phyloP scores from a whole-genome alignment of 1,139 yeast genomes.

The Hyphopichia pseudoburtonii region DNA sequence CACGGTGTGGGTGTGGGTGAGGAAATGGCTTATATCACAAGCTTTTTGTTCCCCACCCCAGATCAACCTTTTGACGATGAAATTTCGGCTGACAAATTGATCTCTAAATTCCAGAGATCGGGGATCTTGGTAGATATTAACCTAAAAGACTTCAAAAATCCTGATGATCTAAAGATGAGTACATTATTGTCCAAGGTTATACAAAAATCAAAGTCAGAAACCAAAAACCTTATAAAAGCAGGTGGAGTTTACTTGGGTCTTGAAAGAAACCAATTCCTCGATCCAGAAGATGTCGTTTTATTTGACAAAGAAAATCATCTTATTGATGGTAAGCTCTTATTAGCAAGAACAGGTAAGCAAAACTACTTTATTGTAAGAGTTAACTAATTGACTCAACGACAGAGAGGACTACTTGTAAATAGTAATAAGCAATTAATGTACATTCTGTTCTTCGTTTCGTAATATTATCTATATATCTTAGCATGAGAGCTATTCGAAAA shows the following conservation, averaged over 20 bases:
- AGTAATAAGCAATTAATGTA: neutral
- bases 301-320: constrained; percentile 47
- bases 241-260: constrained; percentile 77
- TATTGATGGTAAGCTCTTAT: constrained; percentile 59
- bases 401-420: neutral
- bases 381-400: too few species aligned
- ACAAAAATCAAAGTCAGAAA: constrained; percentile 50
- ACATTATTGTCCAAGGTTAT: constrained; percentile 36
- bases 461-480: neutral
- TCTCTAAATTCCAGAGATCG: constrained; percentile 61
- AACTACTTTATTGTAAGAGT: constrained; percentile 57
- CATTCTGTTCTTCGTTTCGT: neutral
- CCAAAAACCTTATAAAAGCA: constrained; percentile 59
- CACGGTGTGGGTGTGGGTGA: constrained; percentile 81
- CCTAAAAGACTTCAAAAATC: constrained; percentile 32
- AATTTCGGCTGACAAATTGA: constrained; percentile 51
- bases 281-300: constrained; percentile 49
- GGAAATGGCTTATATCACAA: constrained; percentile 61
- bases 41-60: constrained; percentile 64
- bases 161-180: constrained; percentile 40
- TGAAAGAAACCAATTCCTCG: constrained; percentile 53
- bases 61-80: constrained; percentile 49
- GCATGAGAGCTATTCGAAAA: neutral
- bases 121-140: constrained; percentile 51
- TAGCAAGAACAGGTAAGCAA: constrained; percentile 76